These are phyloP conservation scores for Xanthoparmelia taractica DNA, from an alignment of 495 filamentous ascomycete genomes.

Conservation along the genomic window DNA sequence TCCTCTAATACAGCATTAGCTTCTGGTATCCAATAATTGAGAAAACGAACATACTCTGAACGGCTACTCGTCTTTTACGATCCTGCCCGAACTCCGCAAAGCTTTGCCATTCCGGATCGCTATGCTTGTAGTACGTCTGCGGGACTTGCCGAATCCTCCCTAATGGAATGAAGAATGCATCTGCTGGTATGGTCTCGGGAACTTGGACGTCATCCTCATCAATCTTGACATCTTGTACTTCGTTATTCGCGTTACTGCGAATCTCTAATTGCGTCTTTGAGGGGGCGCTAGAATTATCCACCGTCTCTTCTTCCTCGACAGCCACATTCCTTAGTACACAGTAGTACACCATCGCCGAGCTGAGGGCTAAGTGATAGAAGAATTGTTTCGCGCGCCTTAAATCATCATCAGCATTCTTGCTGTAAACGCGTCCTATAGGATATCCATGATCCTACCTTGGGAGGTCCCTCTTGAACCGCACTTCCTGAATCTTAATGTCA, in stretches of 20 bases:
- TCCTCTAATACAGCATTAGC: slow-evolving; percentile 39
- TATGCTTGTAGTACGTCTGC: slow-evolving; percentile 47
- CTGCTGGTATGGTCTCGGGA: slow-evolving; percentile 27
- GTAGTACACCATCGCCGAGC: not conserved
- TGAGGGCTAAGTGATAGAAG: not conserved
- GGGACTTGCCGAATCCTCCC: slow-evolving; percentile 44
- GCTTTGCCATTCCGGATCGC: slow-evolving; percentile 63
- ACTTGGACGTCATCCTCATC: slow-evolving; percentile 26
- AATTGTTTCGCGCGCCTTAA: not conserved
- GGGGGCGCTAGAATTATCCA: not conserved
- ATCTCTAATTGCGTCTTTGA: not conserved
- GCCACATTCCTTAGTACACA: not conserved
- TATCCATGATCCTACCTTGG: not conserved
- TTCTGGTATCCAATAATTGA: not conserved
- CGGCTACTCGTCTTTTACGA: slow-evolving; percentile 35
- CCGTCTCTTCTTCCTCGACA: slow-evolving; percentile 15
- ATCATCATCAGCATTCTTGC: not conserved
- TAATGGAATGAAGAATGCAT: slow-evolving; percentile 56
- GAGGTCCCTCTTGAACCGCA: slow-evolving; percentile 7
- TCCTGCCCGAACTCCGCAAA: slow-evolving; percentile 55
- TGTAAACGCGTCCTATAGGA: not conserved
- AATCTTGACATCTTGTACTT: slow-evolving; percentile 9
- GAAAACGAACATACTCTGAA: slow-evolving; percentile 42
- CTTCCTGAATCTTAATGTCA: slow-evolving; percentile 5
- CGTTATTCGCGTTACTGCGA: slow-evolving; percentile 2